Base-by-base conservation (phyloP, 306 rosid species). In the Sicyos edulis region DNA sequence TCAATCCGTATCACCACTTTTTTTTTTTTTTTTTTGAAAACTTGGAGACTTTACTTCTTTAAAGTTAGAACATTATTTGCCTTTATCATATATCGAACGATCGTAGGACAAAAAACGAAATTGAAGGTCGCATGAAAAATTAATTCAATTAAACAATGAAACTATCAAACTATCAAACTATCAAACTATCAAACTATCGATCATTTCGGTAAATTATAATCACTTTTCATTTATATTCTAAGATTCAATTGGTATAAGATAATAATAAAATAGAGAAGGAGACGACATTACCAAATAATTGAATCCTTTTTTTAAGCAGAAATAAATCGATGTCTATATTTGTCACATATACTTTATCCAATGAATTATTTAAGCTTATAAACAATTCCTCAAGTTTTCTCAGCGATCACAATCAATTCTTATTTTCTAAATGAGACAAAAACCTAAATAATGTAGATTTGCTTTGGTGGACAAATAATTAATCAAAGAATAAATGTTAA, bases 21-120 rank as follows among this genome's bases (percentile, higher is more conserved):
- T n/a, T n/a, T n/a, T n/a, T n/a, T n/a, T n/a, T n/a, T n/a, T n/a
- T n/a, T n/a, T n/a, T n/a, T n/a, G n/a, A n/a, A n/a, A n/a, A n/a
- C n/a, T n/a, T n/a, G n/a, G n/a, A n/a, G n/a, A n/a, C n/a, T n/a
- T n/a, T n/a, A n/a, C n/a, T n/a, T n/a, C n/a, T 29, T 29, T 29
- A 42, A 65, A 65, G 71, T 45, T 5, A 65, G 71, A 65, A 65
- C 44, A 65, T 19, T 54, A 64, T 65, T 19, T 65, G 10, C 19
- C 10, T 55, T 55, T 21, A 29, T 29, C 4, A 1, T 29, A 29
- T 15, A 10, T 49, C 12, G 12, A 3, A 44, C n/a, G n/a, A n/a
- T n/a, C n/a, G n/a, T n/a, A n/a, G n/a, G n/a, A n/a, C n/a, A n/a
- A n/a, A n/a, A n/a, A n/a, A n/a, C n/a, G n/a, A n/a, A n/a, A n/a